phyloP scores from a whole-genome alignment of 305 asterid species.

The Salvia sclarea region DNA sequence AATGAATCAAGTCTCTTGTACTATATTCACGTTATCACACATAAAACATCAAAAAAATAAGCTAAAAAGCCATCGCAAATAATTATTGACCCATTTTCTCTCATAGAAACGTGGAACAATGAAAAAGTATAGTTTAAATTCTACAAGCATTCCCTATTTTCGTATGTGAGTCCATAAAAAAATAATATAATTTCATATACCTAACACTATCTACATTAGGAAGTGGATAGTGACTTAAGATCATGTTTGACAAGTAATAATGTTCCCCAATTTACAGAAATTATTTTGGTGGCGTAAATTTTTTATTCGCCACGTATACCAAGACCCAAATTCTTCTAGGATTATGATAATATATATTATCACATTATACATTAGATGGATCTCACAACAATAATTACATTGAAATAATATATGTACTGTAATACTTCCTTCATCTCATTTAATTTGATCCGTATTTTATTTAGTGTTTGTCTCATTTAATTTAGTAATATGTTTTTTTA shows the following conservation, averaged over 20 bases:
- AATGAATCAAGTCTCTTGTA: no score
- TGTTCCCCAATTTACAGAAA: constrained; percentile 17
- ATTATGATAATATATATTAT: constrained; percentile 8
- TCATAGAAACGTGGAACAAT: background rate
- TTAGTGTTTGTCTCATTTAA: no score
- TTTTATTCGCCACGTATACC: constrained; percentile 20
- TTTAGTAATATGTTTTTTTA: no score
- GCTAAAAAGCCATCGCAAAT: background rate
- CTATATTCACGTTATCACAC: background rate
- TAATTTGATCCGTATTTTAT: no score
- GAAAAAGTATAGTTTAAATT: background rate
- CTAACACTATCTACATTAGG: constrained; percentile 28
- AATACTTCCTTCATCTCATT: no score
- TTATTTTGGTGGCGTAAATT: background rate
- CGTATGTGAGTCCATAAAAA: background rate
- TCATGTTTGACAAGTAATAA: constrained; percentile 35
- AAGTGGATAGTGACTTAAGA: constrained; percentile 8
- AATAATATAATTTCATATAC: constrained; percentile 2
- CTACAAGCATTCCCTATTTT: background rate
- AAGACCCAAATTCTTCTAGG: background rate
- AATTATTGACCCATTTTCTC: background rate
- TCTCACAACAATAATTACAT: background rate
- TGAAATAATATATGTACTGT: no score
- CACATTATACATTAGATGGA: background rate
- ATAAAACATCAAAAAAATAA: background rate